Evolutionary conservation across 225 moss, liverwort and hornwort species (phyloP), one percentile per base, ranked within the genome.

Genomic region (Physcomitrellopsis africana): DNA sequence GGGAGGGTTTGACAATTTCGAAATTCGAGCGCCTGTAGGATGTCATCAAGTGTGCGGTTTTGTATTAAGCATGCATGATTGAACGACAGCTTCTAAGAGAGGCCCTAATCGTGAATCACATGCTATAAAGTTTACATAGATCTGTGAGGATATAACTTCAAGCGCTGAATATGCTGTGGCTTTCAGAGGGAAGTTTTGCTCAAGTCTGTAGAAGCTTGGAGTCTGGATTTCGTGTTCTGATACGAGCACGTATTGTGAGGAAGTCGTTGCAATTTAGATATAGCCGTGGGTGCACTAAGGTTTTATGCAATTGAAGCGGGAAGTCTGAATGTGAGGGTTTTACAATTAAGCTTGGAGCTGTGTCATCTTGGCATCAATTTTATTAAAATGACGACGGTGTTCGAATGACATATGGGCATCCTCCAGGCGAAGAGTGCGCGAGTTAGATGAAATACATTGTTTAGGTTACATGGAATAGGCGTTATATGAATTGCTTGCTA

Each of bases 11-110:
- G 32, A 4, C 5, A 5, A 4, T 37, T 37, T 37, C 32, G 4
- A 37, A 37, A 37, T 37, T 37, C 7, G 32, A 45, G 60, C 51
- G 49, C 27, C 42, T 52, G 14, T 12, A 27, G 58, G 44, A 70
- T 75, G 65, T 59, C 18, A 52, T 62, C 8, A 10, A 19, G 12
- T 49, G 60, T 43, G 52, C 68, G 32, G 68, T 51, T 43, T 23
- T 15, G 26, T 26, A 24, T 24, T 19, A 59, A 47, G 59, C 24
- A 46, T 9, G 3, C 22, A 15, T 8, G 14, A 18, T 22, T 47
- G 11, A 58, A 47, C 27, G 45, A 10, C 16, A 27, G 46, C 16
- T 59, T 24, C 23, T 46, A 32, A 18, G 51, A 62, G 62, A 20
- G 11, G 7, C 51, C 9, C 47, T 13, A 60, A 24, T 13, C 14